A percentile compares a stretch with the other conserved stretches of the same genome.
Evolutionary conservation across 257 asterid genomes (phyloP).

Genomic region (Prunella vulgaris): DNA sequence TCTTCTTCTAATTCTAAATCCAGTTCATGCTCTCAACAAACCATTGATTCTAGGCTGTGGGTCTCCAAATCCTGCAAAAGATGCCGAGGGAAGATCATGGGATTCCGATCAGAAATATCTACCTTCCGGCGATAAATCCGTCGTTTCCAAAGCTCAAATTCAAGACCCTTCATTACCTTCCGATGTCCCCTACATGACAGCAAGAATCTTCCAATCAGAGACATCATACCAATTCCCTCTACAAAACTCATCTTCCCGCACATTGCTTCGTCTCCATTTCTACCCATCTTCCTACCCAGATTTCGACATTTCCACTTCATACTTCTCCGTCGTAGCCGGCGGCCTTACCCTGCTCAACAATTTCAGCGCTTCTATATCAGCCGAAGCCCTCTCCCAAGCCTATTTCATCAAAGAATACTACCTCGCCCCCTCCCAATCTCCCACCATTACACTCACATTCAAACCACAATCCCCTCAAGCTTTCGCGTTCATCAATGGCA

Average conservation of each 20-base stretch:
- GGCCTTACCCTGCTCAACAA: slow-evolving; percentile 50
- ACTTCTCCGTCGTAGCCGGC: slow-evolving; percentile 49
- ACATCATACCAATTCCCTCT: slow-evolving; percentile 51
- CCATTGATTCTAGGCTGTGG: slow-evolving; percentile 55
- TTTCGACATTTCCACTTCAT: slow-evolving; percentile 57
- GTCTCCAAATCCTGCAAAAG: slow-evolving; percentile 35
- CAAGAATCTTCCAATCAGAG: slow-evolving; percentile 64
- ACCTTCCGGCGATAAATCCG: slow-evolving; percentile 31
- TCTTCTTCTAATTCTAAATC: not conserved
- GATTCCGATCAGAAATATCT: slow-evolving; percentile 54
- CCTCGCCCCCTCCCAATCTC: slow-evolving; percentile 35
- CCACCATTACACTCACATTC: slow-evolving; percentile 50
- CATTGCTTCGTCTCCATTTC: slow-evolving; percentile 71
- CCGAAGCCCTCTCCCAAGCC: slow-evolving; percentile 78
- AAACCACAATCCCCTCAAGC: slow-evolving; percentile 43
- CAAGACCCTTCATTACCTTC: slow-evolving; percentile 72
- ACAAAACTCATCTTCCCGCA: slow-evolving; percentile 35
- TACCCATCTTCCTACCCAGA: slow-evolving; percentile 72
- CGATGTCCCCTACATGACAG: slow-evolving; percentile 59
- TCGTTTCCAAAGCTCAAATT: slow-evolving; percentile 34
- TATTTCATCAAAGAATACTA: slow-evolving; percentile 73
- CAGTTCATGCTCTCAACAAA: slow-evolving; percentile 18
- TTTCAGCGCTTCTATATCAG: slow-evolving; percentile 66
- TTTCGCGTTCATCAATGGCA: slow-evolving; percentile 77
- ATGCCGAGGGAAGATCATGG: slow-evolving; percentile 64